A percentile compares a stretch with the other conserved stretches of the same genome.
These are phyloP conservation scores for Trichoderma breve DNA, from an alignment of 2,329 filamentous ascomycete genomes.

Conservation along the genomic window DNA sequence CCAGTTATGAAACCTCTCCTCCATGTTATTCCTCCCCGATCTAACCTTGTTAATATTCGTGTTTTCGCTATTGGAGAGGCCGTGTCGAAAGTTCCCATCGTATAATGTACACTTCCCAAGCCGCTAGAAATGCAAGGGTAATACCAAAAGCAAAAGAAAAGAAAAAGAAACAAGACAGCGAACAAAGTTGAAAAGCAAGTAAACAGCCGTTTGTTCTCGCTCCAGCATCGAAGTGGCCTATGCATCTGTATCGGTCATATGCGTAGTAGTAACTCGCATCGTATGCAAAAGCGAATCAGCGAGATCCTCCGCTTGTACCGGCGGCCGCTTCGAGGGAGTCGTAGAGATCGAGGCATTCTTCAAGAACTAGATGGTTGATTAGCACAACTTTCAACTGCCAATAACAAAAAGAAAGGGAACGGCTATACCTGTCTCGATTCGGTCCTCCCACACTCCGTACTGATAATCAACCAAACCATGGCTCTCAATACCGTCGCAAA, in stretches of 20 bases:
- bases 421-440: conserved; percentile 71
- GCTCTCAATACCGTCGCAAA: conserved; percentile 84
- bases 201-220: neutral
- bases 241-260: neutral
- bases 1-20: neutral
- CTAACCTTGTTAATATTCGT: neutral
- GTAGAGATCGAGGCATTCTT: conserved; percentile 47
- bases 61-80: conserved; percentile 1
- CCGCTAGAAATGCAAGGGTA: conserved; percentile 9
- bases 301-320: conserved; percentile 30
- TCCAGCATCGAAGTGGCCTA: neutral
- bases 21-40: neutral
- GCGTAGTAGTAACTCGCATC: neutral
- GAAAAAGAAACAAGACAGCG: neutral
- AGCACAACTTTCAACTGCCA: neutral
- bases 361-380: conserved; percentile 32
- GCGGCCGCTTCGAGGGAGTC: conserved; percentile 38
- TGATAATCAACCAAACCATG: conserved; percentile 97
- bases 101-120: conserved; percentile 11
- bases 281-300: conserved; percentile 18
- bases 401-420: neutral
- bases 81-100: neutral
- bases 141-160: neutral
- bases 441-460: conserved; percentile 93
- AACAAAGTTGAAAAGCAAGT: neutral